Base-by-base conservation (phyloP, 805 yeast species). In the Lachancea sp. region DNA sequence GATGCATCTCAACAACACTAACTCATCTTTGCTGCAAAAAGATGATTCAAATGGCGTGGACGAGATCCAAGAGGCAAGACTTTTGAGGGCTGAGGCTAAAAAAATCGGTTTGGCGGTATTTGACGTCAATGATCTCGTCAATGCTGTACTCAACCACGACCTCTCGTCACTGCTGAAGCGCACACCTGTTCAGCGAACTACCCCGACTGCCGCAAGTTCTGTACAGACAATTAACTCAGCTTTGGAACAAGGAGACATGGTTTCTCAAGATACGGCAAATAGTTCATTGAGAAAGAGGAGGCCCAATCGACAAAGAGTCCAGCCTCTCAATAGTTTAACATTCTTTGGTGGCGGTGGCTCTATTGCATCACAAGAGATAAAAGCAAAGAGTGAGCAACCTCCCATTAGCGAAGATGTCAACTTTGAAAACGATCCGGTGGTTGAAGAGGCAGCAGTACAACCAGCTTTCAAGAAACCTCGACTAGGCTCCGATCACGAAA, bases 331-430 rank as follows among this genome's bases (percentile, higher is more conserved):
- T 36, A 63, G 68, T 38, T 51, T 69, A 33, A 58, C 58, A 26
- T 67, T 62, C 49, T 69, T 69, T 54, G 73, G 67, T 3, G 73
- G 67, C 3, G 74, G 73, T 26, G 72, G 73, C 22, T 37, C 38
- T 9, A 20, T 32, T 17, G 34, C 33, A 13, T 38, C 34, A 7
- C 41, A 38, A 16, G 33, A 38, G n/a, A 15, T 11, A 5, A 32
- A 32, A 16, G 13, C 19, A 11, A 17, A 18, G 11, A 19, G 11
- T 16, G 35, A 32, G 6, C 25, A 18, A 10, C 19, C 18, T 13
- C 11, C 7, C 3, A 3, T 11, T 19, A 5, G 26, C 25, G 18
- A 35, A 9, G 4, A 6, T 3, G 26, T 4, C 5, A 18, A 11
- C 9, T 13, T 11, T 9, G 16, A 13, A 19, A 19, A 17, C 19